Evolutionary conservation across 345 rosid genomes (phyloP).

Genomic region (Rhizophora apiculata): DNA sequence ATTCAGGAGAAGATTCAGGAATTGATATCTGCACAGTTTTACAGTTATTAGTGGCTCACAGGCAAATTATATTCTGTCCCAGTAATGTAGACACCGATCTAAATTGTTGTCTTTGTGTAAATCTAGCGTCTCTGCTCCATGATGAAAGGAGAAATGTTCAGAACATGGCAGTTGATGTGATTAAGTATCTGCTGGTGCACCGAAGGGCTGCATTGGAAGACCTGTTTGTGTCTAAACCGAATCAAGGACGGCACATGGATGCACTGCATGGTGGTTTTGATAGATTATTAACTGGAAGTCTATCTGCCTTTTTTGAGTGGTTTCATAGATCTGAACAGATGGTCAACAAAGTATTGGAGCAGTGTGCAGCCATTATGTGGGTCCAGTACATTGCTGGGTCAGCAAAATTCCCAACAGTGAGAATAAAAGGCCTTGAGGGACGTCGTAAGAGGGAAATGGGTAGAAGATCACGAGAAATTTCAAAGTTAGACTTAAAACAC

Average conservation of each 20-base stretch:
- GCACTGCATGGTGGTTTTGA: slow-evolving; percentile 95
- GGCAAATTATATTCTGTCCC: slow-evolving; percentile 86
- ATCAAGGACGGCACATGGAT: slow-evolving; percentile 79
- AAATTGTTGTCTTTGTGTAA: slow-evolving; percentile 88
- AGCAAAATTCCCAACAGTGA: slow-evolving; percentile 90
- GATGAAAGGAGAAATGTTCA: slow-evolving; percentile 81
- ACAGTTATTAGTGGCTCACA: slow-evolving; percentile 90
- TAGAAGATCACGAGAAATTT: slow-evolving; percentile 74
- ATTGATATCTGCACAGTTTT: slow-evolving; percentile 74
- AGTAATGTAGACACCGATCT: slow-evolving; percentile 90
- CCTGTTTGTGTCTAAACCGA: slow-evolving; percentile 78
- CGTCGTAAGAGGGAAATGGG: slow-evolving; percentile 95
- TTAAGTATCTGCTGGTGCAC: slow-evolving; percentile 80
- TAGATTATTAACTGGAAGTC: slow-evolving; percentile 74
- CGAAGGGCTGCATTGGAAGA: slow-evolving; percentile 90
- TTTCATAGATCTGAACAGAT: slow-evolving; percentile 69
- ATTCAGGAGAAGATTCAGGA: slow-evolving; percentile 63
- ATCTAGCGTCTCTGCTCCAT: slow-evolving; percentile 72
- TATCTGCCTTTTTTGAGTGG: slow-evolving; percentile 81
- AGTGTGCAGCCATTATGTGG: slow-evolving; percentile 98
- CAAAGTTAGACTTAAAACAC: slow-evolving; percentile 76
- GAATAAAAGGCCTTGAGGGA: slow-evolving; percentile 89
- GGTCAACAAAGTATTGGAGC: slow-evolving; percentile 85
- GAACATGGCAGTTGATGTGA: slow-evolving; percentile 76
- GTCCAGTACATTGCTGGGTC: slow-evolving; percentile 89